These are phyloP conservation scores for Clarireedia sp. DNA, from an alignment of 2,329 filamentous ascomycete genomes.

Conservation along the genomic window DNA sequence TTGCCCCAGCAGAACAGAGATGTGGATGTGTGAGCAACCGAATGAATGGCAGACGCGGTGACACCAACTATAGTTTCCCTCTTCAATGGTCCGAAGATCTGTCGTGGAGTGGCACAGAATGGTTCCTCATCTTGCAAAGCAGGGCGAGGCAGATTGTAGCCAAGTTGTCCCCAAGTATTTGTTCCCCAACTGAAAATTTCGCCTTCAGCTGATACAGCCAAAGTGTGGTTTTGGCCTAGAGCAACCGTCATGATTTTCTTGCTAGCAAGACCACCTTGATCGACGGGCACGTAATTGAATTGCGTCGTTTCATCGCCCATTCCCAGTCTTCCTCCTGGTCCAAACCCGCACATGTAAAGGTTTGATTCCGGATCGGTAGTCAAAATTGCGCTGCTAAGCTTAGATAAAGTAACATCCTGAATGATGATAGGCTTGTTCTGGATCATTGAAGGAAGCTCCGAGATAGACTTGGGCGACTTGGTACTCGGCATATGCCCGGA, in stretches of 20 bases:
- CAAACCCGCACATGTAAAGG: slow-evolving; percentile 86
- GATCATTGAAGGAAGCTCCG: slow-evolving; percentile 64
- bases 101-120: slow-evolving; percentile 71
- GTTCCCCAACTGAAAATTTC: slow-evolving; percentile 93
- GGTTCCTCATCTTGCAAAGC: slow-evolving; percentile 70
- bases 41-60: slow-evolving; percentile 85
- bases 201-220: slow-evolving; percentile 79
- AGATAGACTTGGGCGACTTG: slow-evolving; percentile 23
- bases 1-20: slow-evolving; percentile 92
- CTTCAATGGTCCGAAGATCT: slow-evolving; percentile 87
- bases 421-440: slow-evolving; percentile 65
- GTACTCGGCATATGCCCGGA: slow-evolving; percentile 19
- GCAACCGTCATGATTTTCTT: slow-evolving; percentile 71
- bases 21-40: slow-evolving; percentile 73
- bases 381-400: slow-evolving; percentile 81
- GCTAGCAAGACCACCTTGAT: slow-evolving; percentile 62
- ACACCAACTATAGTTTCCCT: slow-evolving; percentile 74
- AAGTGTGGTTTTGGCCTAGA: slow-evolving; percentile 82
- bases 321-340: slow-evolving; percentile 80
- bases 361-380: slow-evolving; percentile 85
- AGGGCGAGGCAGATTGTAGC: slow-evolving; percentile 66
- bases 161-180: slow-evolving; percentile 78
- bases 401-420: slow-evolving; percentile 79
- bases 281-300: slow-evolving; percentile 77
- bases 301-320: slow-evolving; percentile 84